Evolutionary conservation across 1,284 basidiomycete species (phyloP).

Genomic region (Tilletia indica): DNA sequence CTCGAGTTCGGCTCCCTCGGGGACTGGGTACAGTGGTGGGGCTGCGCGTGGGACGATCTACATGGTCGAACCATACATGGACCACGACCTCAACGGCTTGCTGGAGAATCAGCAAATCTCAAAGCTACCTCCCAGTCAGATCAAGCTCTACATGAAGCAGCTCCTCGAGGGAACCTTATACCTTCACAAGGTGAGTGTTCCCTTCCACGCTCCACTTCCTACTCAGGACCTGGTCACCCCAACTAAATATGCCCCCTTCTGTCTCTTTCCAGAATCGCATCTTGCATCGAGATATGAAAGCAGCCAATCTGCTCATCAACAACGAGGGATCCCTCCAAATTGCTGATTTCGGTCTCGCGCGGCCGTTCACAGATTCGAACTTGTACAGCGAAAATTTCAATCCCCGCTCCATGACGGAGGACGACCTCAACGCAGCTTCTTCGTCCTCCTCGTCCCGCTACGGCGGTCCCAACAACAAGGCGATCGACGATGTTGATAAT

Average conservation of each 20-base stretch:
- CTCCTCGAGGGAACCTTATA: slow-evolving; percentile 90
- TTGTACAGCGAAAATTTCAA: not conserved
- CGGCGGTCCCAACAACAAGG: not conserved
- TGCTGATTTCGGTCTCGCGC: slow-evolving; percentile 93
- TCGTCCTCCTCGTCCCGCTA: too few species aligned
- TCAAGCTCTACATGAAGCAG: slow-evolving; percentile 95
- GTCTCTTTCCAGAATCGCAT: slow-evolving; percentile 74
- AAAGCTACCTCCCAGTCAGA: slow-evolving; percentile 60
- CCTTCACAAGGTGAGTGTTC: slow-evolving; percentile 74
- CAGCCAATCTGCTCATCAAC: slow-evolving; percentile 91
- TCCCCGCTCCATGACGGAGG: not conserved
- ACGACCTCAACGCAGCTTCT: too few species aligned
- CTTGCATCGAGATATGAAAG: slow-evolving; percentile 97
- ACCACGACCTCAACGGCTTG: slow-evolving; percentile 93
- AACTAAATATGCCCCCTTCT: not conserved
- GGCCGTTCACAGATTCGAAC: slow-evolving; percentile 58
- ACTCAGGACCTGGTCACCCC: too few species aligned
- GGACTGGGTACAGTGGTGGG: not conserved
- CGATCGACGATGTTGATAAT: not conserved
- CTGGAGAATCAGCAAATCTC: slow-evolving; percentile 66
- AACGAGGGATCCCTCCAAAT: slow-evolving; percentile 64
- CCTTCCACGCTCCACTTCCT: not conserved
- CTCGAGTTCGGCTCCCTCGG: not conserved
- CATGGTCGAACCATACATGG: slow-evolving; percentile 99
- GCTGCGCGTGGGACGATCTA: slow-evolving; percentile 65